These are phyloP conservation scores for Fusarium euwallaceae DNA, from an alignment of 2,329 filamentous ascomycete species.

Conservation along the genomic window DNA sequence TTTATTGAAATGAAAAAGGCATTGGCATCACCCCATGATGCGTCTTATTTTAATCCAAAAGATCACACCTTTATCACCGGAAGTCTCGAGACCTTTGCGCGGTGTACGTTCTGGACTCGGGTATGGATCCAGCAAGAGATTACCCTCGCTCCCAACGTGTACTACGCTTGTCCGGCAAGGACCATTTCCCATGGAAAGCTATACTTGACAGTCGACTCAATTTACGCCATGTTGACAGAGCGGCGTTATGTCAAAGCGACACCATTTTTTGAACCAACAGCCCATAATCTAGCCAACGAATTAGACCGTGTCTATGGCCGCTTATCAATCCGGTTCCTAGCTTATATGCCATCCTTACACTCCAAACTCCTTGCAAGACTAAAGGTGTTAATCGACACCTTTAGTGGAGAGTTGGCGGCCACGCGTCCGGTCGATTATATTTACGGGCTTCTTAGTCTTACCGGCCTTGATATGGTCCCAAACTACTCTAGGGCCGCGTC, in stretches of 20 bases:
- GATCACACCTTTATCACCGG: neutral
- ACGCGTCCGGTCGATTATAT: neutral
- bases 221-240: neutral
- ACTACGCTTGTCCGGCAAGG: neutral
- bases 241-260: too few species aligned
- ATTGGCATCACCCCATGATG: neutral
- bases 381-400: neutral
- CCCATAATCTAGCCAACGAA: neutral
- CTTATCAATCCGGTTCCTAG: neutral
- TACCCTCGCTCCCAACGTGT: neutral
- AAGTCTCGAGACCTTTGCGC: neutral
- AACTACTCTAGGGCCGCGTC: neutral
- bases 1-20: neutral
- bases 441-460: constrained; percentile 7
- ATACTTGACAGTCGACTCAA: neutral
- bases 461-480: neutral
- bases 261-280: too few species aligned
- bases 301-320: neutral
- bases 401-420: neutral
- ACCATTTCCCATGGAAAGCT: neutral
- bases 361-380: neutral
- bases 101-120: neutral
- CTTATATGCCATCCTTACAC: too few species aligned
- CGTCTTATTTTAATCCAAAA: neutral
- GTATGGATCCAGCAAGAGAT: constrained; percentile 10